Conservation (phyloP, 352 stramenopile genomes). For the Phytopythium ostracodes region DNA sequence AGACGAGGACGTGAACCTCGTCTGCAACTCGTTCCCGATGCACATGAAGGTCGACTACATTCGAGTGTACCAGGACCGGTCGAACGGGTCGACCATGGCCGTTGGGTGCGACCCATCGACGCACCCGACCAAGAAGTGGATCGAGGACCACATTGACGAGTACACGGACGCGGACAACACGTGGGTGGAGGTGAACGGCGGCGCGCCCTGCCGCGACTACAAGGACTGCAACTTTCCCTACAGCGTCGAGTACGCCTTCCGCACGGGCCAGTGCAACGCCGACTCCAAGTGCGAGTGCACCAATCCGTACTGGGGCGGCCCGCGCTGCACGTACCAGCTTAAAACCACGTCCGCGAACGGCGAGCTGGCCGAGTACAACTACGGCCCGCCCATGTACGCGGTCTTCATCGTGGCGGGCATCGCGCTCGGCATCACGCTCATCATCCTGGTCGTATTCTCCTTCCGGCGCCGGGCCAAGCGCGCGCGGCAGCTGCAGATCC, state of each 20-base stretch:
- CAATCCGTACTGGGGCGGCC: conserved; percentile 56
- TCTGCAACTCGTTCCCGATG: conserved; percentile 77
- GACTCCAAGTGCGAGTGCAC: conserved; percentile 45
- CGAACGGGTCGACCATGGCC: conserved; percentile 35
- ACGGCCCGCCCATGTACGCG: conserved; percentile 24
- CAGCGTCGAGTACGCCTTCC: conserved; percentile 34
- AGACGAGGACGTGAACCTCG: conserved; percentile 41
- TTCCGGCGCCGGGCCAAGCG: conserved; percentile 28
- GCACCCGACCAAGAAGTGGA: conserved; percentile 69
- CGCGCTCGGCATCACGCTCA: conserved; percentile 29
- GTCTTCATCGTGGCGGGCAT: conserved; percentile 18
- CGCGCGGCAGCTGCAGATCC: conserved; percentile 21
- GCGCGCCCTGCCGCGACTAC: conserved; percentile 43
- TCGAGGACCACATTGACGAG: conserved; percentile 51
- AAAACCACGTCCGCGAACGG: conserved; percentile 24
- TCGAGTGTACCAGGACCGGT: conserved; percentile 62
- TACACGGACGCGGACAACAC: conserved; percentile 61
- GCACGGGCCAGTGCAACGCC: conserved; percentile 50
- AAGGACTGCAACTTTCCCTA: conserved; percentile 58
- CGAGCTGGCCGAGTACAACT: conserved; percentile 21
- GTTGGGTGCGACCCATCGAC: conserved; percentile 51
- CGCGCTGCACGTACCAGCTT: conserved; percentile 58
- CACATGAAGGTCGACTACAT: conserved; percentile 89
- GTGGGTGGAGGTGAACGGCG: conserved; percentile 45
- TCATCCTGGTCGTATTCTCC: conserved; percentile 39